Conservation (phyloP, 768 basidiomycete species). For the Trametes sanguinea region DNA sequence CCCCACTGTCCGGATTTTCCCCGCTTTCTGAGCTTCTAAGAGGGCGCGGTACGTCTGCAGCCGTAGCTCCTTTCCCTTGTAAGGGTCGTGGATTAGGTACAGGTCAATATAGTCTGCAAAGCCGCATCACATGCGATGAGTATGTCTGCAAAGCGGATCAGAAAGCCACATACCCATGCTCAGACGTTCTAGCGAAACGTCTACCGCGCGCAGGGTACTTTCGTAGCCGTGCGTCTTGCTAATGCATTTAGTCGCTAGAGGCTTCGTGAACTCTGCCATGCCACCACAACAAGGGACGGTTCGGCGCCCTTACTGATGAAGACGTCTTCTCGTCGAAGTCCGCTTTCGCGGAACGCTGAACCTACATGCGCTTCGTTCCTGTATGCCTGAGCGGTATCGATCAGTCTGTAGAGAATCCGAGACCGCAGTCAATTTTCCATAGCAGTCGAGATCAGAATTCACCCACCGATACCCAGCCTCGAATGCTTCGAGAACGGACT, state of each 20-base stretch:
- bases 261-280: not conserved
- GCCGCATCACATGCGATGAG: not conserved
- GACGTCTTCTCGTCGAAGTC: slow-evolving; percentile 54
- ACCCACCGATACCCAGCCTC: slow-evolving; percentile 60
- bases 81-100: slow-evolving; percentile 48
- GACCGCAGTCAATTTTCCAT: not conserved
- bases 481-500: slow-evolving; percentile 63
- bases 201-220: slow-evolving; percentile 59
- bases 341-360: slow-evolving; percentile 57
- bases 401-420: slow-evolving; percentile 42
- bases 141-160: not conserved
- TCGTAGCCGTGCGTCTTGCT: slow-evolving; percentile 70
- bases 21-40: slow-evolving; percentile 35
- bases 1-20: slow-evolving; percentile 43
- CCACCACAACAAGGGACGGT: too few species aligned
- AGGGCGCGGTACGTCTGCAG: slow-evolving; percentile 45
- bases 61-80: slow-evolving; percentile 40
- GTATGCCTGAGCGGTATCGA: slow-evolving; percentile 77
- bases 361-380: slow-evolving; percentile 68
- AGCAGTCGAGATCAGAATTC: too few species aligned
- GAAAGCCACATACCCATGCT: slow-evolving; percentile 46
- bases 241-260: slow-evolving; percentile 66
- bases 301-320: slow-evolving; percentile 52
- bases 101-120: slow-evolving; percentile 46
- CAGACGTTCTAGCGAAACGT: slow-evolving; percentile 60